A percentile compares a stretch with the other conserved stretches of the same genome.
phyloP scores from a whole-genome alignment of 257 asterid genomes.

The Solanum chaucha region DNA sequence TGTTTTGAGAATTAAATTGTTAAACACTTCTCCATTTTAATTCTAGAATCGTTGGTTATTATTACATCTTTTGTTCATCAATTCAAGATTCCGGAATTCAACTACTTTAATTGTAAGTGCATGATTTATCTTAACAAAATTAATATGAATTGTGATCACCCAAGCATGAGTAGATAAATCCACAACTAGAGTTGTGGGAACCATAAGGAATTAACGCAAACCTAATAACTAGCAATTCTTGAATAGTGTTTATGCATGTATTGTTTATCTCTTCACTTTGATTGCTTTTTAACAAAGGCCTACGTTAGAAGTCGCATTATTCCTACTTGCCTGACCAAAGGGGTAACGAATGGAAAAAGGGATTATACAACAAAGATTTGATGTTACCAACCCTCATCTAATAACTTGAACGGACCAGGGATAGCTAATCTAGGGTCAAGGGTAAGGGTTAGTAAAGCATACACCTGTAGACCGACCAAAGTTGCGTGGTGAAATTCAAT shows the following conservation, averaged over 20 bases:
- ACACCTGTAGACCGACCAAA: not conserved
- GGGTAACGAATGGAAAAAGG: not conserved
- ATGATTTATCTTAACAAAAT: not conserved
- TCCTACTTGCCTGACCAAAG: not conserved
- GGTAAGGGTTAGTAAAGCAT: not conserved
- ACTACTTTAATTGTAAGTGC: not conserved
- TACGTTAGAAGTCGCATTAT: not conserved
- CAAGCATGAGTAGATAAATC: not conserved
- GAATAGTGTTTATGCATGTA: not conserved
- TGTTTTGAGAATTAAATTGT: not conserved
- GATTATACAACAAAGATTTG: not conserved
- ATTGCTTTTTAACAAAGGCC: not conserved
- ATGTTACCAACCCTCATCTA: not conserved
- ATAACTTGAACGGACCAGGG: not conserved
- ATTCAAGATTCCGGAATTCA: not conserved
- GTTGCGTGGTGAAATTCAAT: not conserved
- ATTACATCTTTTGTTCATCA: not conserved
- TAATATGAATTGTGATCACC: not conserved
- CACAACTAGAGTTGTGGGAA: not conserved
- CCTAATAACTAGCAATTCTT: not conserved
- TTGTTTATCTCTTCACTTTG: not conserved
- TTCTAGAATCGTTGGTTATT: not conserved
- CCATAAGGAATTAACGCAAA: not conserved
- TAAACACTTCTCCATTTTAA: not conserved
- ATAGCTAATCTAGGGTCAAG: not conserved